Base-by-base conservation (phyloP, 2,329 filamentous ascomycete species). In the Clonostachys rosea region DNA sequence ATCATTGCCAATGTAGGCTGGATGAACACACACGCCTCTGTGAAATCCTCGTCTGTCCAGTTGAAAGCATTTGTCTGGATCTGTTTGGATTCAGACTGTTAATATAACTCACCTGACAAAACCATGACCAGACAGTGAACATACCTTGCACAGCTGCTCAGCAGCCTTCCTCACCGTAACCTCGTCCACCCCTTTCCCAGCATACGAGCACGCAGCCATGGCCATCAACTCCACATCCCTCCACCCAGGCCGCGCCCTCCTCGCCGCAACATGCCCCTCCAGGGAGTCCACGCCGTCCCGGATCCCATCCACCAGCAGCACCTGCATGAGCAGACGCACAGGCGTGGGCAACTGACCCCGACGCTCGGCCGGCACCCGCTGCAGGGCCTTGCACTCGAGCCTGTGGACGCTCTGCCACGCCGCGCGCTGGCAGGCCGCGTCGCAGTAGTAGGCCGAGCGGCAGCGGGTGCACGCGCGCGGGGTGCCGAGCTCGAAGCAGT, bases 31-130 rank as follows among this genome's bases (percentile, higher is more conserved):
- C 79, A 80, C 2, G 73, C 67, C 47, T 75, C 67, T 2, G 70
- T 75, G 8, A 75, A 59, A 54, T 84, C 78, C 3, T 64, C 59
- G 45, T 83, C 78, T 24, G 68, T 67, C 45, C 77, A 67, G 55
- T 79, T 78, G 57, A 85, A 85, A 5, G 79, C 71, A 61, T 86
- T 86, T 36, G 79, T 80, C 57, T 81, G 72, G 49, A 83, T 73
- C 79, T 84, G 48, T 17, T 2, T 10, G 3, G 16, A n/a, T 5
- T n/a, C 37, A n/a, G 12, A 42, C 43, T 14, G 11, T 43, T n/a
- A 20, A 4, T 16, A 43, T 10, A 13, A 30, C 8, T 5, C n/a
- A 40, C 3, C 7, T 33, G 39, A 11, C n/a, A 43, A 11, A 17
- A 36, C 13, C 8, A 36, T 24, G 16, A 40, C 10, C 24, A 14